Evolutionary conservation across 805 yeast genomes (phyloP).

Genomic region (Wickerhamiella siamensis): DNA sequence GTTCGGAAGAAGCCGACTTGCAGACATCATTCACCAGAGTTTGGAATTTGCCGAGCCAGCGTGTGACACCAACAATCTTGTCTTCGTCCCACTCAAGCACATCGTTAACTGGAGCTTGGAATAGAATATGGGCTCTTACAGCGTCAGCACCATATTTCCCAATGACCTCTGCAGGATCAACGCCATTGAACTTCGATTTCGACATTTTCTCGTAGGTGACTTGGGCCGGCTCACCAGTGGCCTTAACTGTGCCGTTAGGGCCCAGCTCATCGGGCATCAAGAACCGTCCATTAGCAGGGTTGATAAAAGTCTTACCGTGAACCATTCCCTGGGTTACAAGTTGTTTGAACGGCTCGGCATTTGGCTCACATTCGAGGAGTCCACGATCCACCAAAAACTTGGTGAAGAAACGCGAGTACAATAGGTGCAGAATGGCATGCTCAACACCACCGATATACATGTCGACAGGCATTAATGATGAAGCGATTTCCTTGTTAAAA

Average conservation of each 20-base stretch:
- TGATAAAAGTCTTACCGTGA: constrained; percentile 70
- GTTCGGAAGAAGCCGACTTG: neutral
- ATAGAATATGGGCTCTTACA: constrained; percentile 80
- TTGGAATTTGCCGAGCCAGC: constrained; percentile 61
- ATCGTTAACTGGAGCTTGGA: constrained; percentile 81
- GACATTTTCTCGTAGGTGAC: constrained; percentile 86
- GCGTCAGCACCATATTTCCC: constrained; percentile 79
- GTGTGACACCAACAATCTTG: constrained; percentile 71
- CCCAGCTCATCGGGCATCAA: constrained; percentile 67
- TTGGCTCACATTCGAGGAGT: constrained; percentile 41
- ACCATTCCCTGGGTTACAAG: constrained; percentile 97
- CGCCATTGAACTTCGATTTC: constrained; percentile 89
- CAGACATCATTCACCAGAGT: constrained; percentile 2
- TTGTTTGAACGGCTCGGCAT: constrained; percentile 68
- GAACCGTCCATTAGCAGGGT: constrained; percentile 60
- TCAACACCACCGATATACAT: constrained; percentile 90
- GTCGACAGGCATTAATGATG: constrained; percentile 63
- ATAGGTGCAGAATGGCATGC: constrained; percentile 84
- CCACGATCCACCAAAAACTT: constrained; percentile 61
- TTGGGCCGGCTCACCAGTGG: constrained; percentile 37
- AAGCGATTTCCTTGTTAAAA: constrained; percentile 38
- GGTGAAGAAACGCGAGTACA: constrained; percentile 74
- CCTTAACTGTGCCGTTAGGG: constrained; percentile 27
- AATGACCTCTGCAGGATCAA: constrained; percentile 72
- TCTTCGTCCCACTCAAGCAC: constrained; percentile 79